Base-by-base conservation (phyloP, 202 grass and related monocot genomes). In the Elaeis oleifera region DNA sequence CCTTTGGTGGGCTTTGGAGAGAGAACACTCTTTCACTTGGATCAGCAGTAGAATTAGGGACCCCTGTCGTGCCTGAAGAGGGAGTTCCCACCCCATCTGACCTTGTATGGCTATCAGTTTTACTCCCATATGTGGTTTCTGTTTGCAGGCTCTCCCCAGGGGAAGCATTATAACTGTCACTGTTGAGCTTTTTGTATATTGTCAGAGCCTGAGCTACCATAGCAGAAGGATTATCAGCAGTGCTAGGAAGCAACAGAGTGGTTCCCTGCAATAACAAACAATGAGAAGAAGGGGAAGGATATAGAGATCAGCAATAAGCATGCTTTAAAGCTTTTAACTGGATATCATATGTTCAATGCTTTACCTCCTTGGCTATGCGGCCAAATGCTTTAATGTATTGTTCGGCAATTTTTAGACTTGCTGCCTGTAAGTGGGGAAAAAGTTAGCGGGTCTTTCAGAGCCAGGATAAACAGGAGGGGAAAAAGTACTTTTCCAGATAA, bases 341-440 rank as follows among this genome's bases (percentile, higher is more conserved):
- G 29, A 20, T 56, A 56, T 24, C 16, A 27, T 1, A 72, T 36
- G 23, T 63, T 74, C n/a, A 28, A n/a, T 25, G 18, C 31, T 29
- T 74, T 56, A 97, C 92, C 80, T 77, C 65, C 60, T 89, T 89
- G 7, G 92, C 88, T 67, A 97, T 69, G 50, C 72, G 50, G 61
- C 76, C 70, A 52, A 97, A 97, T 50, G 81, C 92, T 27, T 64
- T 77, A 3, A 97, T 79, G 69, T 97, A 97, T 65, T 97, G 88
- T 72, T 92, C 84, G 5, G 79, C 92, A 58, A 92, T 53, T 81
- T 77, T 91, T 24, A 97, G 64, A 75, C 78, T 86, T 4, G 84
- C 84, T 78, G 84, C 84, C 88, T 92, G 56, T 20, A 51, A 16
- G 44, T 24, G 9, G 11, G 2, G 36, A 13, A 44, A 44, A 13